Base-by-base conservation (phyloP, 2,329 filamentous ascomycete genomes). In the Epicoccum nigrum region DNA sequence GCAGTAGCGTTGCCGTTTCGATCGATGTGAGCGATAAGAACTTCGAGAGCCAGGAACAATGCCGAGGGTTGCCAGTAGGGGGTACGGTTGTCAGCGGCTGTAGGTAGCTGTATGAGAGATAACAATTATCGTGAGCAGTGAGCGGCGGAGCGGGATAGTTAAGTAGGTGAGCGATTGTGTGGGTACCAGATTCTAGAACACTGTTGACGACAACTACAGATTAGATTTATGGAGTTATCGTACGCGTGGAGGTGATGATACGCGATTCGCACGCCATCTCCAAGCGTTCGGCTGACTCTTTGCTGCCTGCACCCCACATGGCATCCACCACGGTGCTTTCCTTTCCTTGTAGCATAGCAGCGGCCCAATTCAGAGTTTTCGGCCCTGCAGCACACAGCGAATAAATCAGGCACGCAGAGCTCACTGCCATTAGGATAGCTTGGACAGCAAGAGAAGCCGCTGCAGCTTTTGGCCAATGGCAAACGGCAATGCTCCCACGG, bases 251-350 rank as follows among this genome's bases (percentile, higher is more conserved):
- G 63, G 59, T 60, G 45, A 62, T 63, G 63, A 60, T 59, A 62
- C 56, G 60, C 55, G 54, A 68, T 69, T 51, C 70, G 68, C 68
- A 71, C 70, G 70, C 65, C 68, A 71, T 71, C 59, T 54, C 52
- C 43, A 58, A 58, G 43, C 45, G 51, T 42, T 47, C 61, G 60
- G 59, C 58, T 61, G 63, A 59, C 57, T 64, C 58, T 58, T 54
- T 28, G 58, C 51, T 61, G 58, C 58, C 53, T 55, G 44, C 45
- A 33, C 41, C 45, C 51, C 45, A 50, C 45, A 45, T 39, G 59
- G 53, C 58, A 51, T 56, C 58, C 61, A 58, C 58, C 56, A 61
- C 27, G 59, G 53, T 61, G 56, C 59, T 47, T 55, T 40, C 16
- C 42, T 43, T 53, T n/a, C n/a, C n/a, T n/a, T n/a, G n/a, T n/a